Evolutionary conservation across 805 yeast genomes (phyloP).

Genomic region (Cyberlindnera americana): DNA sequence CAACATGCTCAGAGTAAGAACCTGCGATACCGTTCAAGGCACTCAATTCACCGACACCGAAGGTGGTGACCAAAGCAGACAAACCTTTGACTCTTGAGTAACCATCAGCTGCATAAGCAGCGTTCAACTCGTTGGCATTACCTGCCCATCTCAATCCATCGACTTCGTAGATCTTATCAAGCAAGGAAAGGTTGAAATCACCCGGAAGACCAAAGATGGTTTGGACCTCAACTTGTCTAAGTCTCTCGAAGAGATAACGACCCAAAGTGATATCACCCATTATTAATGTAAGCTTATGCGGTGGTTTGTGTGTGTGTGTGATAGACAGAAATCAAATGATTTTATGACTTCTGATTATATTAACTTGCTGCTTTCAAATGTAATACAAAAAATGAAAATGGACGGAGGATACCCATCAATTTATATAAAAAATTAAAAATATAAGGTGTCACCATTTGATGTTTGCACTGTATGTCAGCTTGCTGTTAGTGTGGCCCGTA

Average conservation of each 20-base stretch:
- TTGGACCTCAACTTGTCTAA: slow-evolving; percentile 65
- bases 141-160: slow-evolving; percentile 85
- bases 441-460: slow-evolving; percentile 19
- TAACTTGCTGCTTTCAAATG: no score
- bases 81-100: slow-evolving; percentile 79
- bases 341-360: slow-evolving; percentile 4
- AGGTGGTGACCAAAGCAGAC: slow-evolving; percentile 74
- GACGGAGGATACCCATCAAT: not conserved
- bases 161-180: slow-evolving; percentile 72
- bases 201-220: slow-evolving; percentile 82
- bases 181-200: slow-evolving; percentile 69
- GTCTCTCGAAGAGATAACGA: slow-evolving; percentile 72
- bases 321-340: no score
- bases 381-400: no score
- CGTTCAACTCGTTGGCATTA: slow-evolving; percentile 85
- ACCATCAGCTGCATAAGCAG: slow-evolving; percentile 87
- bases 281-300: no score
- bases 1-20: slow-evolving; percentile 86
- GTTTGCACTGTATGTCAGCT: no score
- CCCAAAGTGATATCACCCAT: slow-evolving; percentile 58
- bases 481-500: slow-evolving; percentile 10
- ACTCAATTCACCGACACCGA: slow-evolving; percentile 87
- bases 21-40: slow-evolving; percentile 88
- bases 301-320: no score
- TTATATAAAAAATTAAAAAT: no score